Evolutionary conservation across 1,284 basidiomycete genomes (phyloP).

Genomic region (Sporisorium reilianum): DNA sequence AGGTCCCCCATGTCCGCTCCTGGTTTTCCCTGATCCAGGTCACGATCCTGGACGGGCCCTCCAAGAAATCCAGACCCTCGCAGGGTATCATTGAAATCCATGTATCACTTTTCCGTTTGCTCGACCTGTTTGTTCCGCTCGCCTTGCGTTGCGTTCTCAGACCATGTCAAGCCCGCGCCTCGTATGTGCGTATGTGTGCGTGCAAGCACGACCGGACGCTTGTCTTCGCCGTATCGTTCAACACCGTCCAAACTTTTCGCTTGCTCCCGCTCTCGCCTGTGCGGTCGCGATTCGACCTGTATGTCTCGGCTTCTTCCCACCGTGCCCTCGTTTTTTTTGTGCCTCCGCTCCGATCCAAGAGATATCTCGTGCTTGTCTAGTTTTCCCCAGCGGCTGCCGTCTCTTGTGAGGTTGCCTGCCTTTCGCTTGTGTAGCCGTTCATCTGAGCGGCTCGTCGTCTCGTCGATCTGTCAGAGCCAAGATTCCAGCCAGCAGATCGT

Average conservation of each 20-base stretch:
- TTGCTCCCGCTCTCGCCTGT: not conserved
- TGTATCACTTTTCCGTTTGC: constrained; percentile 1
- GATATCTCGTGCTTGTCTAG: constrained; percentile 1
- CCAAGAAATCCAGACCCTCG: not conserved
- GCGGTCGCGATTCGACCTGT: constrained; percentile 12
- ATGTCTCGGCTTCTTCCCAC: constrained; percentile 33
- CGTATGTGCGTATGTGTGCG: not conserved
- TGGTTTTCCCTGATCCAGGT: not conserved
- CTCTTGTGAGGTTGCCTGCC: not conserved
- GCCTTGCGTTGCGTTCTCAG: constrained; percentile 1
- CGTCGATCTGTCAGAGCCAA: not conserved
- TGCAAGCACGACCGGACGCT: not conserved
- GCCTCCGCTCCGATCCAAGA: constrained; percentile 1
- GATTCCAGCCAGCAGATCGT: not conserved
- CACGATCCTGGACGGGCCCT: not conserved
- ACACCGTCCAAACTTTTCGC: constrained; percentile 5
- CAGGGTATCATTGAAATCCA: not conserved
- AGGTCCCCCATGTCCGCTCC: not conserved
- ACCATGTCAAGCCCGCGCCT: not conserved
- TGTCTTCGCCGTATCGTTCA: not conserved
- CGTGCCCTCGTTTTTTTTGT: constrained; percentile 12
- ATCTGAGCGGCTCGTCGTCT: not conserved
- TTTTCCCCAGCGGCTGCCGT: not conserved
- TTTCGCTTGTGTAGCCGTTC: not conserved
- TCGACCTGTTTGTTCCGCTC: not conserved